Conservation (phyloP, 2,329 filamentous ascomycete species). For the Aspergillus sp. region DNA sequence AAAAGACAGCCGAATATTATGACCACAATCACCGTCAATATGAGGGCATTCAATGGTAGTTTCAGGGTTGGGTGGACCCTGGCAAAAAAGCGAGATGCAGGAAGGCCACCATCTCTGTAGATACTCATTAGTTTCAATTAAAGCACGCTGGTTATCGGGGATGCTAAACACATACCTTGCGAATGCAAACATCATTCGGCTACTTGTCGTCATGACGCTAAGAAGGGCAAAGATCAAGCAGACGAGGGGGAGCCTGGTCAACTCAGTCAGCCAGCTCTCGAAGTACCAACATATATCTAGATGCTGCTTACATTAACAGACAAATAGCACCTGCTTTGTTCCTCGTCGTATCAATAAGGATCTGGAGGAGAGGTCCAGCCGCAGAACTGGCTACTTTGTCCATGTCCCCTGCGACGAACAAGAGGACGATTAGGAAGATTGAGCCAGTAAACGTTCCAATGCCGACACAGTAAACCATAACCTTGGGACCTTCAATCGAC, state of each 20-base stretch:
- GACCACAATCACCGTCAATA: constrained; percentile 60
- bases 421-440: constrained; percentile 61
- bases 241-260: constrained; percentile 27
- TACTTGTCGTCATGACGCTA: constrained; percentile 37
- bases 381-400: constrained; percentile 55
- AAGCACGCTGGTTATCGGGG: too few relatives aligned
- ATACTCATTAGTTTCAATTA: too few relatives aligned
- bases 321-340: constrained; percentile 63
- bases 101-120: constrained; percentile 63
- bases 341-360: constrained; percentile 62
- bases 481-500: constrained; percentile 60
- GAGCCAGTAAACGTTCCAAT: constrained; percentile 65
- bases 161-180: constrained; percentile 12
- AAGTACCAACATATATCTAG: constrained; percentile 1
- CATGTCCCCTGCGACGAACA: constrained; percentile 64
- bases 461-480: constrained; percentile 64
- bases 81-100: constrained; percentile 60
- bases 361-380: constrained; percentile 61
- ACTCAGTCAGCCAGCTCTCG: too few relatives aligned
- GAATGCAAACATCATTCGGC: constrained; percentile 37
- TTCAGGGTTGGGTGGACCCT: constrained; percentile 61
- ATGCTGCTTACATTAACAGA: constrained; percentile 55
- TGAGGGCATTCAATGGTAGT: constrained; percentile 66
- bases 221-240: constrained; percentile 34
- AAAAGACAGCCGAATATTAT: constrained; percentile 70